A percentile compares a stretch with the other conserved stretches of the same genome.
phyloP scores from a whole-genome alignment of 176 grass and related monocot genomes.

The Sorghum bicolor region Sorghum_bicolor_NCBIv3 NC_012878.2:51157501-51158000 shows the following conservation, averaged over 20 bases:
- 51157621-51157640: not conserved
- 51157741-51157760: not conserved
- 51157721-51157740: not conserved
- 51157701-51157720: not conserved
- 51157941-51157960: not conserved
- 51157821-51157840: conserved; percentile 1
- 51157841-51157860: not conserved
- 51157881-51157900: conserved; percentile 4
- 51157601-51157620: not conserved
- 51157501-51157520: not conserved
- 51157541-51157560: not conserved
- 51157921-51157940: not conserved
- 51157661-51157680: not conserved
- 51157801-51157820: not conserved
- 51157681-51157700: not conserved
- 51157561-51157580: too few species aligned
- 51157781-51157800: not conserved
- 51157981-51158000: not conserved
- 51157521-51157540: not conserved
- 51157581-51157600: not conserved
- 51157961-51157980: conserved; percentile 1
- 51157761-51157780: not conserved
- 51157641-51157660: not conserved
- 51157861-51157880: not conserved
- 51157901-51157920: conserved; percentile 7